Evolutionary conservation across 345 rosid genomes (phyloP).

Genomic region (Odontarrhena argentea): DNA sequence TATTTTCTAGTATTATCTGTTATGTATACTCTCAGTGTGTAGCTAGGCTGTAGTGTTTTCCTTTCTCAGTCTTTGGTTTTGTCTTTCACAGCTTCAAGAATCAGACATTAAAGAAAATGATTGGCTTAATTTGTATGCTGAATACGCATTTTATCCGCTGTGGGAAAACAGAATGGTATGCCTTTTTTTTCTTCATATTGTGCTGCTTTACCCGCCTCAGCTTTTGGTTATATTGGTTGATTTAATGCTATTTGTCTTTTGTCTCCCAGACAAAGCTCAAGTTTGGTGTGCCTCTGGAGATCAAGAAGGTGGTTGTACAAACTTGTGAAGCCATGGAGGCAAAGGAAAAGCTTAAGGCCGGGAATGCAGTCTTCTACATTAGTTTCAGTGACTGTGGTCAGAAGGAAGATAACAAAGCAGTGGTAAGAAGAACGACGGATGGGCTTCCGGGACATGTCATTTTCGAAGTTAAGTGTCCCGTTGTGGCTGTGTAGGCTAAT

Average conservation of each 20-base stretch:
- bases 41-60: too few relatives aligned
- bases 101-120: neutral
- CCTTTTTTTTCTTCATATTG: too few relatives aligned
- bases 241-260: too few relatives aligned
- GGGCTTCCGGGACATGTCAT: neutral
- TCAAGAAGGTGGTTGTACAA: neutral
- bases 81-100: conserved; percentile 1
- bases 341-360: neutral
- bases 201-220: too few relatives aligned
- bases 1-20: too few relatives aligned
- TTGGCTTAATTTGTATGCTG: conserved; percentile 1
- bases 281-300: conserved; percentile 1
- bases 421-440: conserved; percentile 5
- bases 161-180: conserved; percentile 2
- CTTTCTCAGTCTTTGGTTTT: neutral
- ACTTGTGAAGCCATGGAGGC: neutral
- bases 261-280: too few relatives aligned
- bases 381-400: neutral
- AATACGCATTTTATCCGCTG: neutral
- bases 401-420: neutral
- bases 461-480: too few relatives aligned
- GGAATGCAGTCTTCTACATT: conserved; percentile 16
- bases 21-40: too few relatives aligned
- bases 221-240: too few relatives aligned
- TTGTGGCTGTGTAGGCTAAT: too few relatives aligned